Evolutionary conservation across 2,329 filamentous ascomycete genomes (phyloP), one percentile per base, ranked within the genome.

Genomic region (Beauveria caledonica): DNA sequence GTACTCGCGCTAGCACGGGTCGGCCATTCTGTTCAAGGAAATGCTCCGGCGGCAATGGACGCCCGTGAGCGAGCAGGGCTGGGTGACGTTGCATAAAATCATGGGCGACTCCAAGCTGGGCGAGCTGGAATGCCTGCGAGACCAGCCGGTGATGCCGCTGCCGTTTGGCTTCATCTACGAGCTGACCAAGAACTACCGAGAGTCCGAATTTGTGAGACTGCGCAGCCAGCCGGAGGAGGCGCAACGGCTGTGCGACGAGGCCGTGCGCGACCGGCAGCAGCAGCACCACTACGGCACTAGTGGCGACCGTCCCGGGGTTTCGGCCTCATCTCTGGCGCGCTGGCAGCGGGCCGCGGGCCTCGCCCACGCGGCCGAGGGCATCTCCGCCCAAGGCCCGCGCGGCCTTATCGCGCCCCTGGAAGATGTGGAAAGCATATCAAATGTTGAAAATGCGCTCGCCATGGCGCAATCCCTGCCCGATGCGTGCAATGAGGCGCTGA

Each of bases 1-100:
- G 11, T 62, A 62, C 29, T 52, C 60, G 17, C 45, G 60, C 15
- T 62, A 54, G 54, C 60, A 62, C 42, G 60, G 60, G 27, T 57
- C 60, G 11, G 40, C 54, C 5, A 53, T 58, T 11, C 27, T 62
- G 2, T 48, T 62, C 27, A 62, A 51, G 5, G 60, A 62, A 29
- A 58, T 62, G 60, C 42, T 62, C 33, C 60, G 53, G 15, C 15
- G 49, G 21, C 36, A 21, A 36, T 62, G 54, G 54, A 58, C 46
- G 13, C 54, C 60, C 5, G 39, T 62, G 7, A 46, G 54, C 25
- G 60, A 62, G 54, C 53, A 57, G n/a, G 60, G 45, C n/a, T 62
- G 60, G 60, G 49, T 39, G 1, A 23, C 54, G 6, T 29, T 62
- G 27, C 53, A 62, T 15, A 52, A 53, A 8, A 54, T 62, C 42